Evolutionary conservation across 192 early-diverging fungal genomes (phyloP).

Genomic region (Coemansia sp.): DNA sequence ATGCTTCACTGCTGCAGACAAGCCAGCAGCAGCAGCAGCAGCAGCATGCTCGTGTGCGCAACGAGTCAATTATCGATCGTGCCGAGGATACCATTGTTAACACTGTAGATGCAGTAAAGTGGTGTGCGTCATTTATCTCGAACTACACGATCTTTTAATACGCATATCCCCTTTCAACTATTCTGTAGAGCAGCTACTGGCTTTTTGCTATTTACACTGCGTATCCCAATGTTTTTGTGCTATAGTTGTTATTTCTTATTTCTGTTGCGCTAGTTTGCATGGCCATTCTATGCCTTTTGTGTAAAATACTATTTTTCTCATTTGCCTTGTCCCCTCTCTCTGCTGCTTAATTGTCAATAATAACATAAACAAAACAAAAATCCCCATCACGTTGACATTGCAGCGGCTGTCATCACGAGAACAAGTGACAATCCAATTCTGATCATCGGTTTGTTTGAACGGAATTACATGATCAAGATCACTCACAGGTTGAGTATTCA

Average conservation of each 20-base stretch:
- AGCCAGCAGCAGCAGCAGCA: slow-evolving; percentile 1
- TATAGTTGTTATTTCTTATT: slow-evolving; percentile 2
- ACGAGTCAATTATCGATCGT: slow-evolving; percentile 53
- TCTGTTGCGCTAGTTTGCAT: background rate
- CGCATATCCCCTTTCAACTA: background rate
- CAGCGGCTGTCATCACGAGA: background rate
- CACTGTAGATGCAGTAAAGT: slow-evolving; percentile 56
- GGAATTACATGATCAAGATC: too few species aligned
- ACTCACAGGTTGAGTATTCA: too few species aligned
- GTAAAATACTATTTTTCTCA: background rate
- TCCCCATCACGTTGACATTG: background rate
- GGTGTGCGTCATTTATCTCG: slow-evolving; percentile 57
- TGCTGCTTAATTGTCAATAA: background rate
- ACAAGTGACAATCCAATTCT: background rate
- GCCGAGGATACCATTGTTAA: slow-evolving; percentile 56
- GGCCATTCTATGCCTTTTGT: background rate
- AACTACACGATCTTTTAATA: slow-evolving; percentile 56
- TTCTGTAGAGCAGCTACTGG: background rate
- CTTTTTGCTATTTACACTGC: background rate
- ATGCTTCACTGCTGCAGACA: background rate
- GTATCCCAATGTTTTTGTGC: background rate
- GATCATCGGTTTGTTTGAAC: too few species aligned
- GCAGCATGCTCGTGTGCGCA: slow-evolving; percentile 22
- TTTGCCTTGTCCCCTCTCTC: background rate
- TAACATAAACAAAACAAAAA: background rate